These are phyloP conservation scores for Leccinum broughii DNA, from an alignment of 768 basidiomycete species.

Conservation along the genomic window DNA sequence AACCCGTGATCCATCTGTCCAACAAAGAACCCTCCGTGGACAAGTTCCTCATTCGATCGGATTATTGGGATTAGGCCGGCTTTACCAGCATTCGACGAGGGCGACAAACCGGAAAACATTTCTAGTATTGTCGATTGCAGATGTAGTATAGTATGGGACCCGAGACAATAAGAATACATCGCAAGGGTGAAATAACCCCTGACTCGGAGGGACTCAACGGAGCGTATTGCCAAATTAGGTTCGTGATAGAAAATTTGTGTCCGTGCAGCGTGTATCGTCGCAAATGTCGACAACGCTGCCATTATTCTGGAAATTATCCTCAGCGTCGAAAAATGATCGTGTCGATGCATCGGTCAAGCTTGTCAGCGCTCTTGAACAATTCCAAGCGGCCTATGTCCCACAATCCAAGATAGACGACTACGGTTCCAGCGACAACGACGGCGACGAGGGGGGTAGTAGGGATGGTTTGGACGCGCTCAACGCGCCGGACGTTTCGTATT, in stretches of 20 bases:
- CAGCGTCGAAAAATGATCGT: constrained; percentile 74
- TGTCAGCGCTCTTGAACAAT: constrained; percentile 76
- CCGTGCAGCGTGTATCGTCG: neutral
- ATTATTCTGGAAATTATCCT: constrained; percentile 93
- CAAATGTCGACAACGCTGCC: constrained; percentile 87
- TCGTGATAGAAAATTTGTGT: constrained; percentile 13
- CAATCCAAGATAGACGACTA: constrained; percentile 40
- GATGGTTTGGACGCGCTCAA: constrained; percentile 67
- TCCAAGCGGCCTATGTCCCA: constrained; percentile 67
- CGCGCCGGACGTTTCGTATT: constrained; percentile 91
- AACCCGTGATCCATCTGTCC: no score
- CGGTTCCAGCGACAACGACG: constrained; percentile 37
- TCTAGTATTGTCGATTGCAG: no score
- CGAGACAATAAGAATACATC: no score
- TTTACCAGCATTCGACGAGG: no score
- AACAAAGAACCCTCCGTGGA: no score
- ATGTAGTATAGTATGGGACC: no score
- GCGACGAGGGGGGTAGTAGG: constrained; percentile 8
- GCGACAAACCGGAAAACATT: no score
- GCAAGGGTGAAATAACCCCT: no score
- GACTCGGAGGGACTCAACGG: constrained; percentile 2
- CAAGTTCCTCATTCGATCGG: no score
- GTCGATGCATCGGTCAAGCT: constrained; percentile 86
- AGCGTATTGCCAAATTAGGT: neutral
- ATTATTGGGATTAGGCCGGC: no score